phyloP scores from a whole-genome alignment of 306 rosid genomes.

The Cicer yamashitae region DNA sequence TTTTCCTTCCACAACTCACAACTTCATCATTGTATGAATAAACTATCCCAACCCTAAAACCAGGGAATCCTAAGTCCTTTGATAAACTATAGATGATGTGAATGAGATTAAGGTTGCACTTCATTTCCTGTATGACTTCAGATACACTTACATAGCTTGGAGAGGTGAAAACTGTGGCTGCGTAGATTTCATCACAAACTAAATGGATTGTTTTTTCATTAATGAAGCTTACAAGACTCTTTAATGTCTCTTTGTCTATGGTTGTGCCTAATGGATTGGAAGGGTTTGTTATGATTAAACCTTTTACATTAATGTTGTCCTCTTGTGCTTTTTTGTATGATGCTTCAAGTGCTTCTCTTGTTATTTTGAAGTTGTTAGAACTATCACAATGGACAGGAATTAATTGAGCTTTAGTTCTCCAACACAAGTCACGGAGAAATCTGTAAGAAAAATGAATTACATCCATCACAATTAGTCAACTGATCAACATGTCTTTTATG shows the following conservation, averaged over 20 bases:
- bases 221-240: conserved; percentile 65
- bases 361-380: conserved; percentile 75
- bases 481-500: too few species aligned
- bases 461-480: background rate
- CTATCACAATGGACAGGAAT: conserved; percentile 73
- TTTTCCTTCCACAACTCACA: conserved; percentile 66
- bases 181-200: conserved; percentile 88
- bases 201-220: conserved; percentile 74
- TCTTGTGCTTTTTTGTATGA: conserved; percentile 68
- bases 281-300: conserved; percentile 83
- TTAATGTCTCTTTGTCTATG: conserved; percentile 63
- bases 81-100: conserved; percentile 82
- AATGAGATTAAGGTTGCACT: conserved; percentile 63
- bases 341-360: conserved; percentile 67
- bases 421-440: conserved; percentile 71
- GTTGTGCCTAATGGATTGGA: conserved; percentile 88
- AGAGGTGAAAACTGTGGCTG: conserved; percentile 73
- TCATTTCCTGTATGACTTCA: conserved; percentile 65
- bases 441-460: conserved; percentile 42
- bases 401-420: conserved; percentile 77
- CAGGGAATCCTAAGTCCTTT: conserved; percentile 94
- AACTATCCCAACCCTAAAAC: conserved; percentile 83
- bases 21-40: conserved; percentile 81
- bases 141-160: conserved; percentile 63
- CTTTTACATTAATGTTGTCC: conserved; percentile 67